Evolutionary conservation across 768 basidiomycete species (phyloP).

Genomic region (Trametes punicea): DNA sequence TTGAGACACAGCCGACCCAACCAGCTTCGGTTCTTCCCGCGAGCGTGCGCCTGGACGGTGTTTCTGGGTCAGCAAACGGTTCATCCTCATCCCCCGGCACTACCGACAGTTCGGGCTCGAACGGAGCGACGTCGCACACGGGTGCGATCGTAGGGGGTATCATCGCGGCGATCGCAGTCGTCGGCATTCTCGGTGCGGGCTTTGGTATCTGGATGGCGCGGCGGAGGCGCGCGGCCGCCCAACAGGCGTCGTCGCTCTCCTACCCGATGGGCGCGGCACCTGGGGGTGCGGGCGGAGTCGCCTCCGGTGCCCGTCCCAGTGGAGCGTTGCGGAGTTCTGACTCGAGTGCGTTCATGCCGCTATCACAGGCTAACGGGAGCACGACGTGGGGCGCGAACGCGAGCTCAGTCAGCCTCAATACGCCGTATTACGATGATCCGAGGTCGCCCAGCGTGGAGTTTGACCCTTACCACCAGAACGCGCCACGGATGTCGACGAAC

Average conservation of each 20-base stretch:
- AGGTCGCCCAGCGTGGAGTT: slow-evolving; percentile 33
- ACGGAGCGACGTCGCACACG: slow-evolving; percentile 34
- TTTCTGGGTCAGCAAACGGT: slow-evolving; percentile 37
- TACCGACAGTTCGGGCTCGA: slow-evolving; percentile 10
- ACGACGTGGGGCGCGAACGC: slow-evolving; percentile 50
- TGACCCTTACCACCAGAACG: slow-evolving; percentile 34
- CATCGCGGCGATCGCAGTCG: slow-evolving; percentile 49
- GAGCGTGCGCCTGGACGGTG: slow-evolving; percentile 41
- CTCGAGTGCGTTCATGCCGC: slow-evolving; percentile 69
- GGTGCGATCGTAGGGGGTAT: slow-evolving; percentile 48
- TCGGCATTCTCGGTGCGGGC: slow-evolving; percentile 49
- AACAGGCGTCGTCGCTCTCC: slow-evolving; percentile 29
- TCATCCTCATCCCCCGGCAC: slow-evolving; percentile 21
- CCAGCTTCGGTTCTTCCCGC: slow-evolving; percentile 45
- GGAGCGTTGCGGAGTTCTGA: slow-evolving; percentile 51
- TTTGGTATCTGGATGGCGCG: slow-evolving; percentile 51
- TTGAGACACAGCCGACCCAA: slow-evolving; percentile 65
- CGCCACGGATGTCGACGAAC: slow-evolving; percentile 28
- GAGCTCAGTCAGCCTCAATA: slow-evolving; percentile 47
- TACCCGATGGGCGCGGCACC: slow-evolving; percentile 39
- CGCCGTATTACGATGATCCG: slow-evolving; percentile 36
- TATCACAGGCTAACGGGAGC: slow-evolving; percentile 59
- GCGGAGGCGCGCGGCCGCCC: slow-evolving; percentile 43
- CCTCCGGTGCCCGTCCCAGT: slow-evolving; percentile 24
- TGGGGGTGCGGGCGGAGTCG: slow-evolving; percentile 24